Conservation (phyloP, 2,329 filamentous ascomycete species). For the Plenodomus biglobosus region DNA sequence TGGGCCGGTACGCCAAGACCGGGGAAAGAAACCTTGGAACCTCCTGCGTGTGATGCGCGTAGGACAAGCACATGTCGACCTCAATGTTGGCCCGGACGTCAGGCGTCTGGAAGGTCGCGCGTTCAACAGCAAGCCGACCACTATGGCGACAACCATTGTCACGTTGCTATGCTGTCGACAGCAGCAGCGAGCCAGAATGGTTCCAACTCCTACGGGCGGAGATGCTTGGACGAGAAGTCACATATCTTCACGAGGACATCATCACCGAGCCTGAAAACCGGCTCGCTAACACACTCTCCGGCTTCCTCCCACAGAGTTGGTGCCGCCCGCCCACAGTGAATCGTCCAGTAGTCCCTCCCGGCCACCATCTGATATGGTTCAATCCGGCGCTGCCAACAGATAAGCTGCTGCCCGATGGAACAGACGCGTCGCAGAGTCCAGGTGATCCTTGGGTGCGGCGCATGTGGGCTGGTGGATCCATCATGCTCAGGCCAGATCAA, state of each 20-base stretch:
- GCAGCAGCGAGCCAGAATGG: slow-evolving; percentile 19
- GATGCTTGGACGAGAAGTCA: slow-evolving; percentile 54
- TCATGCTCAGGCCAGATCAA: slow-evolving; percentile 54
- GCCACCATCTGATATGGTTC: slow-evolving; percentile 87
- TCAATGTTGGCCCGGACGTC: slow-evolving; percentile 23
- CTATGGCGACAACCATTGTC: slow-evolving; percentile 15
- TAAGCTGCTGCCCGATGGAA: slow-evolving; percentile 75
- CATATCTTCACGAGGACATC: slow-evolving; percentile 58
- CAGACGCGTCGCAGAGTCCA: slow-evolving; percentile 76
- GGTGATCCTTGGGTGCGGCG: slow-evolving; percentile 71
- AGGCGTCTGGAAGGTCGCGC: slow-evolving; percentile 15
- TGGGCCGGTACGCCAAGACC: slow-evolving; percentile 6
- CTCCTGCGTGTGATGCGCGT: too few relatives aligned
- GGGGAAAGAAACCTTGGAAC: background rate
- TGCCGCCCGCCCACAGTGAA: slow-evolving; percentile 4
- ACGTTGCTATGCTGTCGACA: slow-evolving; percentile 19
- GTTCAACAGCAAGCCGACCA: slow-evolving; percentile 10
- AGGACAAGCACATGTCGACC: slow-evolving; percentile 1
- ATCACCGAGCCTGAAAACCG: slow-evolving; percentile 63
- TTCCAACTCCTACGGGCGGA: slow-evolving; percentile 31
- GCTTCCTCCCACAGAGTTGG: slow-evolving; percentile 22
- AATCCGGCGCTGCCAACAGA: slow-evolving; percentile 66
- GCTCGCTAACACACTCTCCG: slow-evolving; percentile 53
- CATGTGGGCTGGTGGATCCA: slow-evolving; percentile 83
- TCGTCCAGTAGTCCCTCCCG: slow-evolving; percentile 55